Conservation (phyloP, 805 yeast genomes). For the Wickerhamiella kurtzmanii region DNA sequence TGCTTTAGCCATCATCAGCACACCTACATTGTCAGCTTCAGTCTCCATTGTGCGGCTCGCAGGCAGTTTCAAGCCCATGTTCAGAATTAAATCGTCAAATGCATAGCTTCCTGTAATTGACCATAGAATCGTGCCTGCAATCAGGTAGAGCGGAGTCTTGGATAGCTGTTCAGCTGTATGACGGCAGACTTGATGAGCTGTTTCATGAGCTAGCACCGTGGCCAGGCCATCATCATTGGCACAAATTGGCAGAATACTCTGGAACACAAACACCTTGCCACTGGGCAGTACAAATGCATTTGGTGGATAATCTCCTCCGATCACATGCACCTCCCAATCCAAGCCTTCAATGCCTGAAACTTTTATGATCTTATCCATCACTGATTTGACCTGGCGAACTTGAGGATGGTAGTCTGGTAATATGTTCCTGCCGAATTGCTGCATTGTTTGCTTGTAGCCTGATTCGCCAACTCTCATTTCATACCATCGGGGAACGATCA, state of each 20-base stretch:
- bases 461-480: slow-evolving; percentile 51
- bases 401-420: slow-evolving; percentile 54
- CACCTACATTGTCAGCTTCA: slow-evolving; percentile 91
- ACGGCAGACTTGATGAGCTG: slow-evolving; percentile 87
- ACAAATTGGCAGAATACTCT: slow-evolving; percentile 65
- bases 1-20: slow-evolving; percentile 80
- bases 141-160: slow-evolving; percentile 54
- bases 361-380: slow-evolving; percentile 51
- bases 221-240: slow-evolving; percentile 81
- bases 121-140: slow-evolving; percentile 40
- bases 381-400: slow-evolving; percentile 38
- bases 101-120: slow-evolving; percentile 46
- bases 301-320: slow-evolving; percentile 64
- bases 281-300: slow-evolving; percentile 95
- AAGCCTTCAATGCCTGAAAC: slow-evolving; percentile 20
- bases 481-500: slow-evolving; percentile 54
- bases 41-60: slow-evolving; percentile 88
- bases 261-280: slow-evolving; percentile 86
- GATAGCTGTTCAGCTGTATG: slow-evolving; percentile 79
- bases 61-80: slow-evolving; percentile 56
- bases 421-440: slow-evolving; percentile 38
- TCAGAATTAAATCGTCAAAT: slow-evolving; percentile 40
- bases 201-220: slow-evolving; percentile 87
- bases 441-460: slow-evolving; percentile 47
- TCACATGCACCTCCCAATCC: slow-evolving; percentile 73